Evolutionary conservation across 768 basidiomycete species (phyloP).

Genomic region (Termitomyces sp.): DNA sequence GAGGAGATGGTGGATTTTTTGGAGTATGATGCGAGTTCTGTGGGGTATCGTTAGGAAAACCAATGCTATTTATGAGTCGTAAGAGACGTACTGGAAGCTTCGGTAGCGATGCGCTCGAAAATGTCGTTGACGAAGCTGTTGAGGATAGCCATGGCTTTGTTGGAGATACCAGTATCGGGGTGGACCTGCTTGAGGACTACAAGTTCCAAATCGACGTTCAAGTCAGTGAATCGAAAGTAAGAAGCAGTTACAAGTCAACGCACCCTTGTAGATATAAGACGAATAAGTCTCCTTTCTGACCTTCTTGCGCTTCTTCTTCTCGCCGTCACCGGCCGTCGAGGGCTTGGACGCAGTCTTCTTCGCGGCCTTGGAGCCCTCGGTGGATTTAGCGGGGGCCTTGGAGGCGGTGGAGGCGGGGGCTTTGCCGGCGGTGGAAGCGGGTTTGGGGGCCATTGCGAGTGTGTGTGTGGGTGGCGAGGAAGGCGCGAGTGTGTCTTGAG

Average conservation of each 20-base stretch:
- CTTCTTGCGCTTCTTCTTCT: conserved; percentile 91
- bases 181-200: conserved; percentile 95
- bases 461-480: conserved; percentile 6
- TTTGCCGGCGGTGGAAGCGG: conserved; percentile 79
- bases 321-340: conserved; percentile 51
- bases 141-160: conserved; percentile 92
- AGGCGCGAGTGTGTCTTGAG: conserved; percentile 9
- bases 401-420: conserved; percentile 67
- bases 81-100: conserved; percentile 71
- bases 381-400: conserved; percentile 69
- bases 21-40: conserved; percentile 95
- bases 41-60: conserved; percentile 4
- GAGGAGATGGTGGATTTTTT: conserved; percentile 99
- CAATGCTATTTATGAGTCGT: neutral
- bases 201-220: no score
- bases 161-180: conserved; percentile 98
- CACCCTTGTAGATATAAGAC: conserved; percentile 94
- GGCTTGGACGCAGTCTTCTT: conserved; percentile 70
- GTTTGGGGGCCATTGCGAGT: conserved; percentile 72
- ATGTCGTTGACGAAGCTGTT: conserved; percentile 95
- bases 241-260: neutral
- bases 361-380: conserved; percentile 67
- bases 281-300: conserved; percentile 89
- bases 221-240: neutral
- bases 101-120: conserved; percentile 88